Percentiles rank a stretch among this genome's conserved stretches.
These are phyloP conservation scores for Citrus trifoliata DNA, from an alignment of 345 rosid species.

Conservation along the genomic window DNA sequence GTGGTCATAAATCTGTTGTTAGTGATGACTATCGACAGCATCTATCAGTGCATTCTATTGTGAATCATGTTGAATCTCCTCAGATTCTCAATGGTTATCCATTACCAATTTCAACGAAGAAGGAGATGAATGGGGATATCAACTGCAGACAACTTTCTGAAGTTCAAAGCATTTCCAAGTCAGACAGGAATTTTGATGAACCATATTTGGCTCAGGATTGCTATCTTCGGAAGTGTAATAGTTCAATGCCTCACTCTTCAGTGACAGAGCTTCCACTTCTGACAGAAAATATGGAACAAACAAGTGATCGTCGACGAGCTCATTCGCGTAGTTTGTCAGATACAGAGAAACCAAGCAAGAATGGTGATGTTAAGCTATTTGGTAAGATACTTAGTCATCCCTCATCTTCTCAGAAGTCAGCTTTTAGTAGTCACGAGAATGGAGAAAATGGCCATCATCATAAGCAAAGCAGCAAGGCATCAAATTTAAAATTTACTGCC, in stretches of 20 bases:
- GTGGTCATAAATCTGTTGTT: slow-evolving; percentile 16
- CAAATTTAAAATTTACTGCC: slow-evolving; percentile 33
- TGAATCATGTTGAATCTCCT: slow-evolving; percentile 26
- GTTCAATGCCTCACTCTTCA: slow-evolving; percentile 24
- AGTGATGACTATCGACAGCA: slow-evolving; percentile 29
- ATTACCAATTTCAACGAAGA: slow-evolving; percentile 33
- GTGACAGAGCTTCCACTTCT: slow-evolving; percentile 38
- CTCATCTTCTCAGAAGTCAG: slow-evolving; percentile 23
- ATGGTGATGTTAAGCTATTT: slow-evolving; percentile 77
- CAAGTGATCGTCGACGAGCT: slow-evolving; percentile 31
- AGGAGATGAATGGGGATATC: slow-evolving; percentile 46
- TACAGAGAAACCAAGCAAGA: slow-evolving; percentile 47
- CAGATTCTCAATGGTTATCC: slow-evolving; percentile 47
- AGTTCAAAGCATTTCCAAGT: slow-evolving; percentile 27
- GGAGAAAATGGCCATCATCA: slow-evolving; percentile 36
- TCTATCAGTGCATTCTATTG: slow-evolving; percentile 25
- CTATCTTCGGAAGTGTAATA: slow-evolving; percentile 55
- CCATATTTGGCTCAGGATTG: slow-evolving; percentile 32
- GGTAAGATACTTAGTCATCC: slow-evolving; percentile 70
- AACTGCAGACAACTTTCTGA: slow-evolving; percentile 35
- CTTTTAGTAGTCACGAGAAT: slow-evolving; percentile 23
- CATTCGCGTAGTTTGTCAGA: slow-evolving; percentile 43
- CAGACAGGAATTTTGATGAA: slow-evolving; percentile 21
- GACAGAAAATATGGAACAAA: slow-evolving; percentile 29
- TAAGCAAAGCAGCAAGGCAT: slow-evolving; percentile 34